A percentile compares a stretch with the other conserved stretches of the same genome.
phyloP scores from a whole-genome alignment of 139 green algal species.

The Chlorella ohadii region DNA sequence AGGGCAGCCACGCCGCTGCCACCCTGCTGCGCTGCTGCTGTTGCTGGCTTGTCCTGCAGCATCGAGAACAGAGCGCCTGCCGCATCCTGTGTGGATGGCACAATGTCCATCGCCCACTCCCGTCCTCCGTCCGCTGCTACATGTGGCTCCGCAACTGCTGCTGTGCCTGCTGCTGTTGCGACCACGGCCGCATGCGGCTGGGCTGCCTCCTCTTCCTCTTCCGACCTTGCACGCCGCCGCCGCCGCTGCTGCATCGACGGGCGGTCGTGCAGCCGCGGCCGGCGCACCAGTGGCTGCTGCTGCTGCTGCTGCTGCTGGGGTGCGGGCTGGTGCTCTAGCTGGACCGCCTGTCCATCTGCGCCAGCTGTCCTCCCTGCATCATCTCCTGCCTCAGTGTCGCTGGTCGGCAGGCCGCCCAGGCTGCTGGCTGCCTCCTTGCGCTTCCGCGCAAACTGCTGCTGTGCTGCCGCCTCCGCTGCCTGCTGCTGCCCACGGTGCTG shows the following conservation, averaged over 20 bases:
- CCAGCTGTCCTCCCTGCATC: neutral
- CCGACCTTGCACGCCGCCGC: neutral
- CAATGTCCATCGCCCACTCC: neutral
- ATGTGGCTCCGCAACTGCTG: neutral
- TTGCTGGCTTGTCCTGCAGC: neutral
- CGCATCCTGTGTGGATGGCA: conserved; percentile 20
- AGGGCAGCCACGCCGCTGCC: too few species aligned
- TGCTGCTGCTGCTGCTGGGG: conserved; percentile 6
- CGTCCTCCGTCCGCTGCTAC: neutral
- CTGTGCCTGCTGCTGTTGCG: neutral
- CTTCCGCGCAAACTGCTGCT: conserved; percentile 4
- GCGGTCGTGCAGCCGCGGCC: too few species aligned
- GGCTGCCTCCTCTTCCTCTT: neutral
- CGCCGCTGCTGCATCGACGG: neutral
- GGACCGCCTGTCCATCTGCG: neutral
- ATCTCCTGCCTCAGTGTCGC: neutral
- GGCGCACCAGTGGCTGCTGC: neutral
- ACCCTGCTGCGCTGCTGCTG: neutral
- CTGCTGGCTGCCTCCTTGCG: neutral
- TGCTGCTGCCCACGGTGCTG: neutral
- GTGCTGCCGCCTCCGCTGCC: neutral
- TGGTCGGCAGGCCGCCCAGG: neutral
- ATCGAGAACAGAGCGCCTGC: conserved; percentile 2
- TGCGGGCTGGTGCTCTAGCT: neutral
- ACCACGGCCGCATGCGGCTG: neutral